phyloP scores from a whole-genome alignment of 1,284 basidiomycete genomes.

The Bjerkandera adusta region DNA sequence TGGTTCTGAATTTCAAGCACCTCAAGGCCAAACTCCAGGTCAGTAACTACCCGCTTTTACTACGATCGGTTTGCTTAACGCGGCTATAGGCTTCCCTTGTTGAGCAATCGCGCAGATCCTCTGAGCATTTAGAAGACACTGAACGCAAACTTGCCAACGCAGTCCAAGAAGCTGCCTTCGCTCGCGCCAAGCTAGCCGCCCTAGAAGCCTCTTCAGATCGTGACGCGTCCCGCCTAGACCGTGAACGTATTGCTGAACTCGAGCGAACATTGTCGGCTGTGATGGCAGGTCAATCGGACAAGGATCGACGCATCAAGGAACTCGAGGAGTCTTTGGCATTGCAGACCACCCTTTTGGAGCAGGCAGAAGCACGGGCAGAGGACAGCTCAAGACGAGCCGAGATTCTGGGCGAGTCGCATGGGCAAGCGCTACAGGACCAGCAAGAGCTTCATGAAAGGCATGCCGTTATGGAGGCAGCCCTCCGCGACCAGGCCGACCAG shows the following conservation, averaged over 20 bases:
- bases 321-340: slow-evolving; percentile 71
- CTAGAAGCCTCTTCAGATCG: slow-evolving; percentile 70
- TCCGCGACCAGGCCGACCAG: slow-evolving; percentile 81
- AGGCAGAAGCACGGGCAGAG: slow-evolving; percentile 79
- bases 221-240: slow-evolving; percentile 75
- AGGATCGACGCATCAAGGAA: slow-evolving; percentile 73
- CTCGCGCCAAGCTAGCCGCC: slow-evolving; percentile 90
- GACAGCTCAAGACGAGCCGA: slow-evolving; percentile 85
- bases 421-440: slow-evolving; percentile 67
- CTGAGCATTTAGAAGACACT: slow-evolving; percentile 78
- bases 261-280: slow-evolving; percentile 76
- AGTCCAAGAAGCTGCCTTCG: slow-evolving; percentile 94
- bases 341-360: slow-evolving; percentile 75
- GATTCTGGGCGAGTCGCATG: slow-evolving; percentile 78
- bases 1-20: slow-evolving; percentile 84
- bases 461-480: slow-evolving; percentile 58
- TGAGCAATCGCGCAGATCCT: slow-evolving; percentile 74
- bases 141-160: slow-evolving; percentile 81
- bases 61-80: neutral
- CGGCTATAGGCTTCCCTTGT: slow-evolving; percentile 61
- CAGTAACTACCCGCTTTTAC: slow-evolving; percentile 27
- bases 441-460: slow-evolving; percentile 72
- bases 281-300: slow-evolving; percentile 63
- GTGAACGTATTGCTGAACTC: slow-evolving; percentile 77
- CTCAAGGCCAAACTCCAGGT: slow-evolving; percentile 90